phyloP scores from a whole-genome alignment of 345 rosid genomes.

The Zanthoxylum bungeanum region DNA sequence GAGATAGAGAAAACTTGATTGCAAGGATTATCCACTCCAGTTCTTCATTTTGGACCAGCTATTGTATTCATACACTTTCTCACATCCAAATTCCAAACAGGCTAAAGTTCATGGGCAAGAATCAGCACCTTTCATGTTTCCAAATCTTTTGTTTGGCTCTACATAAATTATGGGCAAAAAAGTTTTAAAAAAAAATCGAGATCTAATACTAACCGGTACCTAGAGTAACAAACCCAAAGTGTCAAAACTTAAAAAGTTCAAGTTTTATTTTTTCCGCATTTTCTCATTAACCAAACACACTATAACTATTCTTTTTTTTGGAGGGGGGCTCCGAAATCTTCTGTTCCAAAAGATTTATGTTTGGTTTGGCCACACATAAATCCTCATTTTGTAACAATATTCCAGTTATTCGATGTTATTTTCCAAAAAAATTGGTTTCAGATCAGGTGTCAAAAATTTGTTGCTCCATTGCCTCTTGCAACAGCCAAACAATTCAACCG shows the following conservation, averaged over 20 bases:
- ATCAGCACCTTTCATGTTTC: not conserved
- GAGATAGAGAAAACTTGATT: not conserved
- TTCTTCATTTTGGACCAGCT: not conserved
- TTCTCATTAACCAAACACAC: not conserved
- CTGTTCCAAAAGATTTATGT: not conserved
- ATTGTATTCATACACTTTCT: not conserved
- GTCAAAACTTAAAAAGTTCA: not conserved
- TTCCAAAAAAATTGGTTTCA: not conserved
- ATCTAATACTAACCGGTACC: not conserved
- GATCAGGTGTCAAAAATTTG: not conserved
- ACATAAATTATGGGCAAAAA: not conserved
- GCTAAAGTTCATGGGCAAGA: not conserved
- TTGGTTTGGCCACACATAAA: too few species aligned
- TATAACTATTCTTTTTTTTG: not conserved
- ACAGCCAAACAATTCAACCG: not conserved
- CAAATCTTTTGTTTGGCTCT: not conserved
- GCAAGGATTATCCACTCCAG: not conserved
- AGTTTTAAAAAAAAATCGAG: not conserved
- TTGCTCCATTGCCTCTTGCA: not conserved
- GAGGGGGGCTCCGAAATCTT: not conserved
- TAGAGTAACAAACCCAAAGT: not conserved
- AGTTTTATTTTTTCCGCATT: slow-evolving; percentile 1
- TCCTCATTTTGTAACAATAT: not conserved
- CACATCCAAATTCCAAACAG: slow-evolving; percentile 6
- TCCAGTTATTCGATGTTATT: not conserved